Evolutionary conservation across 805 yeast genomes (phyloP).

Genomic region (Starmerella davenportii): DNA sequence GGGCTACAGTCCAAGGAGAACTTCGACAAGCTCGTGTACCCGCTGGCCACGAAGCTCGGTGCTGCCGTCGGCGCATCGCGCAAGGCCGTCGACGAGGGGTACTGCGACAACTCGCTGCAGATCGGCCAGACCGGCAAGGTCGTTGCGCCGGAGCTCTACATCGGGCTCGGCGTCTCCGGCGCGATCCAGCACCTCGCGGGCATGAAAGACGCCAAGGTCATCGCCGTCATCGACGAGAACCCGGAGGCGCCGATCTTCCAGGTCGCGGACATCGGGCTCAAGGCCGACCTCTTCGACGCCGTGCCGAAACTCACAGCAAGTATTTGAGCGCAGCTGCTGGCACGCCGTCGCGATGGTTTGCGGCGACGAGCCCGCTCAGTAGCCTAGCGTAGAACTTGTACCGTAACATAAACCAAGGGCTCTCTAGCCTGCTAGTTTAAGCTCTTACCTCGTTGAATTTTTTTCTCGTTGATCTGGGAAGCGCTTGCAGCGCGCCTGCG

Average conservation of each 20-base stretch:
- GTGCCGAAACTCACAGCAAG: constrained; percentile 83
- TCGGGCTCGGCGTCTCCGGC: constrained; percentile 90
- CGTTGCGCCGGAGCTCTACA: constrained; percentile 85
- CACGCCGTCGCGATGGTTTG: too few species aligned
- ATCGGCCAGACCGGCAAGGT: constrained; percentile 98
- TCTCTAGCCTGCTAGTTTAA: too few species aligned
- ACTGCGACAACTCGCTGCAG: constrained; percentile 87
- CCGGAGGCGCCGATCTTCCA: constrained; percentile 88
- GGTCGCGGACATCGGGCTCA: constrained; percentile 74
- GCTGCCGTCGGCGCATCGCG: constrained; percentile 97
- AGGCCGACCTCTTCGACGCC: constrained; percentile 70
- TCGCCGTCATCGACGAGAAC: constrained; percentile 89
- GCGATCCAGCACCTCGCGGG: constrained; percentile 98
- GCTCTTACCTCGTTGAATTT: too few species aligned
- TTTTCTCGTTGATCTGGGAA: too few species aligned
- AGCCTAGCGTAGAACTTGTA: too few species aligned
- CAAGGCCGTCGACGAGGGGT: constrained; percentile 95
- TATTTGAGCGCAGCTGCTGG: too few species aligned
- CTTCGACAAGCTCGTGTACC: constrained; percentile 57
- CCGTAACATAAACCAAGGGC: too few species aligned
- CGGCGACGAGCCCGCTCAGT: too few species aligned
- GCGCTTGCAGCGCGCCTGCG: too few species aligned
- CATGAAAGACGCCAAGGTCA: constrained; percentile 86
- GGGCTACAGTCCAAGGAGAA: constrained; percentile 81
- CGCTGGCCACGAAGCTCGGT: constrained; percentile 63